Base-by-base conservation (phyloP, 148 eudicot genomes). In the Silene latifolia region DNA sequence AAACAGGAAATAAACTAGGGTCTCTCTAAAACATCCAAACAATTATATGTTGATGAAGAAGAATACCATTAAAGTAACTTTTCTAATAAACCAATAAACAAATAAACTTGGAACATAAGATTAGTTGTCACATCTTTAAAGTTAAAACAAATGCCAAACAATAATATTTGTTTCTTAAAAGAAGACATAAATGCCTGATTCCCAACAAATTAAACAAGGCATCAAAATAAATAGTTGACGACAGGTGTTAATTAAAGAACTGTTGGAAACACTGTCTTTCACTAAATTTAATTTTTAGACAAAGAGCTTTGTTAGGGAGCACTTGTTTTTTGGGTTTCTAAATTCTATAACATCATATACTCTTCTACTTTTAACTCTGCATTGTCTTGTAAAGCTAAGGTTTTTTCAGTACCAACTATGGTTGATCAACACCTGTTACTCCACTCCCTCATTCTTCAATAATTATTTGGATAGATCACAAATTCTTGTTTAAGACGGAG, bases 351-450 rank as follows among this genome's bases (percentile, higher is more conserved):
- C 48, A 56, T 51, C 74, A 27, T 69, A 63, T 71, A 35, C 12
- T 14, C 64, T 44, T 14, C 20, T 32, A 21, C 32, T 61, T 11
- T 24, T 11, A 14, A 7, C 35, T 72, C 51, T 14, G n/a, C 54
- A 74, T 6, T 46, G 13, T 13, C 53, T 51, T 51, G 64, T 11
- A 69, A 79, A 70, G 21, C 25, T 53, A 39, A 48, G 15, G 54
- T 11, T 62, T 11, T 32, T 20, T 48, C 25, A 18, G 21, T 12
- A 64, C 24, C 62, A 20, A 47, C 21, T 32, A 59, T 64, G 39
- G 63, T 58, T 76, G 20, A 71, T 80, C 83, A 76, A 80, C 82
- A 80, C 63, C 76, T 80, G 83, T 71, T 69, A 0, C 35, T 15
- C 21, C 21, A 17, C 21, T 11, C 39, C 29, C 74, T 35, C 39